Base-by-base conservation (phyloP, 192 early-diverging fungal species). In the Podila clonocystis region DNA sequence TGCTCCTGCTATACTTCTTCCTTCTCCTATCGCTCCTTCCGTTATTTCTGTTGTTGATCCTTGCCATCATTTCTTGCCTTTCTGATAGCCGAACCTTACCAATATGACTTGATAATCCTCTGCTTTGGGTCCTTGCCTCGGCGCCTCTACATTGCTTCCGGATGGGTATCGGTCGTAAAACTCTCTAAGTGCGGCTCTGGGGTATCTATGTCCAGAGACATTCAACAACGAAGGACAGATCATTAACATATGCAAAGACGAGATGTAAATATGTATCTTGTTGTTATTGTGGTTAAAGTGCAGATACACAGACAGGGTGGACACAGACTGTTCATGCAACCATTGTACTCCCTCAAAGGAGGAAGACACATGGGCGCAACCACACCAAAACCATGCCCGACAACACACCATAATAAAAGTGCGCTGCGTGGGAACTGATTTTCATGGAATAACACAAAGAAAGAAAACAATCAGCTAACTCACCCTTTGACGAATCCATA, bases 401-500 rank as follows among this genome's bases (percentile, higher is more conserved):
- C 41, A 45, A 7, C 11, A 45, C 41, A 45, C 41, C 41, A 45
- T 45, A 45, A 45, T 12, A 41, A 45, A 41, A 45, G 11, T 45
- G 41, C 41, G 15, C 41, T 45, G 41, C 41, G 41, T 45, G 41
- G 41, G 41, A 45, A 45, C 2, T 11, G 52, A 55, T 55, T 24
- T 20, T 22, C 9, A 55, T 26, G 22, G 9, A 9, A 3, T 1
- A 55, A 8, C 20, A 52, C 33, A 58, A 24, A 52, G 24, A 24
- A 70, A 17, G 26, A 58, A 65, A 57, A 28, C 26, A 29, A 20
- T 34, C 58, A 67, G 0, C 15, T 26, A 55, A 34, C 52, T 69
- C 73, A 80, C 77, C 77, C 62, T 55, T 70, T 28, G 33, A 73
- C 58, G 50, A 72, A 64, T 30, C 60, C 65, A 22, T 55, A 63